phyloP scores from a whole-genome alignment of 495 filamentous ascomycete species.

The Penicillium angulare region DNA sequence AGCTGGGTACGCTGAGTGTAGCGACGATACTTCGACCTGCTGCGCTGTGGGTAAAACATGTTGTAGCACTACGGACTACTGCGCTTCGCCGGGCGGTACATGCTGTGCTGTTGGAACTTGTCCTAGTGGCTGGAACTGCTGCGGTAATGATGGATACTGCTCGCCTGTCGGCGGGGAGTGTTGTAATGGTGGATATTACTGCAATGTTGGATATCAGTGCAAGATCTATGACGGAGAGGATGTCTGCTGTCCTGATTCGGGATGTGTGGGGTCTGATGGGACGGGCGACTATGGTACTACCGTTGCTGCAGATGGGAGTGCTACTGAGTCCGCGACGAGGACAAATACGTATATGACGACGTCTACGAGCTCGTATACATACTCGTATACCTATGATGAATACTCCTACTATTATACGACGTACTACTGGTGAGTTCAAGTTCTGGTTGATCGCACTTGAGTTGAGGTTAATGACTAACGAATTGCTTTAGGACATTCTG shows the following conservation, averaged over 20 bases:
- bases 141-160: constrained; percentile 13
- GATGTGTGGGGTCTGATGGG: constrained; percentile 14
- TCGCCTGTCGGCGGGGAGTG: constrained; percentile 18
- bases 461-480: neutral
- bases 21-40: constrained; percentile 10
- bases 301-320: neutral
- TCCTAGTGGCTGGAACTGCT: constrained; percentile 18
- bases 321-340: constrained; percentile 4
- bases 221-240: constrained; percentile 7
- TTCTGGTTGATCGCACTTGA: neutral
- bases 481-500: constrained; percentile 20
- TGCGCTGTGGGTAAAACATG: constrained; percentile 10
- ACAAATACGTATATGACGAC: neutral
- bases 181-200: constrained; percentile 20
- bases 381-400: neutral
- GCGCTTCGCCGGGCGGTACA: constrained; percentile 7
- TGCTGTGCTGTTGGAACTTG: constrained; percentile 21
- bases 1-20: constrained; percentile 13
- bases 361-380: neutral
- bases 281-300: constrained; percentile 1
- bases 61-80: constrained; percentile 20
- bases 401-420: constrained; percentile 22
- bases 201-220: constrained; percentile 15
- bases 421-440: constrained; percentile 16
- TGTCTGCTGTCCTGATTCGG: constrained; percentile 18